Evolutionary conservation across 2,329 filamentous ascomycete genomes (phyloP), one percentile per base, ranked within the genome.

Genomic region (Fusarium pilosicola): DNA sequence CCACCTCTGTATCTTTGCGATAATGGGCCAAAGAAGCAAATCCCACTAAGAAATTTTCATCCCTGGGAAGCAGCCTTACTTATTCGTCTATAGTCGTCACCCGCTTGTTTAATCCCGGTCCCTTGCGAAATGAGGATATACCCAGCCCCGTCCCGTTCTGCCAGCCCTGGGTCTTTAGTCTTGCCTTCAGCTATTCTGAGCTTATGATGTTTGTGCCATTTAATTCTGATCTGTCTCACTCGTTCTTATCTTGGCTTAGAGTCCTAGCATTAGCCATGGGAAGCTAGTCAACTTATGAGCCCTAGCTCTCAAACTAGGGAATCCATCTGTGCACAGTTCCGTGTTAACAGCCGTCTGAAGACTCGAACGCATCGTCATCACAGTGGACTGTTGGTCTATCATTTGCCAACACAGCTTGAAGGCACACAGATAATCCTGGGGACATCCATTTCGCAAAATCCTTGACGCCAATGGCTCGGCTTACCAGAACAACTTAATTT

Each of bases 121-220:
- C 57, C 68, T 62, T 49, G 73, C 72, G 68, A 78, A 77, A 78
- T 78, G 76, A 78, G 72, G 74, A 77, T 77, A 64, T 65, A 64
- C 74, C 69, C 63, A 64, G 44, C 55, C 45, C 71, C 58, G 45
- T 64, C 56, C 64, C 51, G 49, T 69, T 52, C 48, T 70, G 55
- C 65, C 73, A 71, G 46, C 34, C 42, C 22, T 52, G 41, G 74
- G 66, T 74, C 44, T 49, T 13, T 44, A 30, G 41, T 28, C 48
- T 41, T 51, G 36, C 20, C 45, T 41, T 45, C 62, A 57, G 42
- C 51, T 56, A 54, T 63, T 55, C 24, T 62, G 39, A 26, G 52
- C 54, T 55, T 62, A 41, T 42, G 22, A 26, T 34, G n/a, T 55
- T 61, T 55, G 68, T 74, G 69, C 62, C 55, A 51, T 48, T 73